phyloP scores from a whole-genome alignment of 345 rosid species.

The Heritiera fomes region DNA sequence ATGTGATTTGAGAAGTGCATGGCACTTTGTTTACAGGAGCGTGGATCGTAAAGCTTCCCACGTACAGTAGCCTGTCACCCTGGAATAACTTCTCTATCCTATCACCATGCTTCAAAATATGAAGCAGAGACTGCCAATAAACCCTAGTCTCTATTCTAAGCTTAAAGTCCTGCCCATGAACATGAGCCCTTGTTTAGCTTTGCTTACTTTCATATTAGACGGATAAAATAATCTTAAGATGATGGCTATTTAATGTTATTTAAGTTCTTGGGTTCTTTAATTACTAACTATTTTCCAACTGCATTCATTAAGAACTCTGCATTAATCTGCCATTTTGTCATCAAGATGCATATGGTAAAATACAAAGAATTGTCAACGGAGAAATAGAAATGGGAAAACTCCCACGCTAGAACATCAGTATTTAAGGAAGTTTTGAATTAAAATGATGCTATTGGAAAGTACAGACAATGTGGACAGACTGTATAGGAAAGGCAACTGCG shows the following conservation, averaged over 20 bases:
- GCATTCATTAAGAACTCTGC: neutral
- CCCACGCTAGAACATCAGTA: neutral
- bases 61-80: conserved; percentile 6
- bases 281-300: too few species aligned
- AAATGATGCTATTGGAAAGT: neutral
- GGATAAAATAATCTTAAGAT: too few species aligned
- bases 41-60: neutral
- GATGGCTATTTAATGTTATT: too few species aligned
- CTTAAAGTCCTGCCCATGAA: too few species aligned
- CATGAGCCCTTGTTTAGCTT: too few species aligned
- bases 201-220: too few species aligned
- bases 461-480: too few species aligned
- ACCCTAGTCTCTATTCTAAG: neutral
- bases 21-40: conserved; percentile 17
- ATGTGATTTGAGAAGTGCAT: conserved; percentile 32
- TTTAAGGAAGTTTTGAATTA: neutral
- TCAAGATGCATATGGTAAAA: conserved; percentile 2
- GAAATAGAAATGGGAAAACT: neutral
- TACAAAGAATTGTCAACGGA: neutral
- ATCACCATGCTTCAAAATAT: neutral
- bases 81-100: neutral
- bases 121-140: neutral
- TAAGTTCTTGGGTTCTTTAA: too few species aligned
- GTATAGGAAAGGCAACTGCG: conserved; percentile 35
- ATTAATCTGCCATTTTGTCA: neutral